Evolutionary conservation across 225 moss, liverwort and hornwort species (phyloP).

Genomic region (Bryum argenteum): DNA sequence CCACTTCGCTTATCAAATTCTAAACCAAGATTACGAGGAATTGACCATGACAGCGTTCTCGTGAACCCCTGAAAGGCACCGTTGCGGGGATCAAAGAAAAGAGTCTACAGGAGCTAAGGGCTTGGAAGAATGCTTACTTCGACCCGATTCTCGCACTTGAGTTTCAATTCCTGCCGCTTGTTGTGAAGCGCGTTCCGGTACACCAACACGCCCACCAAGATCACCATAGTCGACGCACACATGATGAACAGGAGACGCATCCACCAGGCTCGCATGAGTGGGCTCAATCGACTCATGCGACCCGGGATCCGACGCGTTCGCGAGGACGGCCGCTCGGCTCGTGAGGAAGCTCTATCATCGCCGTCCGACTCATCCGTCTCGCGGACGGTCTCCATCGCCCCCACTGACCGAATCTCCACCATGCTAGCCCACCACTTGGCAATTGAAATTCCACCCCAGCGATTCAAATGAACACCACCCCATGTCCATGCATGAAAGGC

Average conservation of each 20-base stretch:
- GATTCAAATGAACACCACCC: constrained; percentile 12
- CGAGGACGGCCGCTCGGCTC: neutral
- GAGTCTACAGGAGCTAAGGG: neutral
- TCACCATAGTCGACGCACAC: constrained; percentile 36
- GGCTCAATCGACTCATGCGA: constrained; percentile 29
- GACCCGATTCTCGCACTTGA: constrained; percentile 56
- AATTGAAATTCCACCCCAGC: neutral
- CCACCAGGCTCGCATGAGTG: constrained; percentile 47
- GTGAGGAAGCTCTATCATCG: neutral
- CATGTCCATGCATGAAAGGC: neutral
- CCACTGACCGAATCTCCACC: constrained; percentile 24
- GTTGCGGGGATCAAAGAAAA: neutral
- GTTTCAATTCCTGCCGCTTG: constrained; percentile 52
- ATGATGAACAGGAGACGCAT: constrained; percentile 33
- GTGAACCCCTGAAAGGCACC: neutral
- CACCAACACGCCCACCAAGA: constrained; percentile 50
- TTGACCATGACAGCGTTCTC: neutral
- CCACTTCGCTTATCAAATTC: neutral
- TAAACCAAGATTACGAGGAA: neutral
- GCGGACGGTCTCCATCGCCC: constrained; percentile 33
- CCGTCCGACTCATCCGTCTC: constrained; percentile 21
- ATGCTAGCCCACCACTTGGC: constrained; percentile 10
- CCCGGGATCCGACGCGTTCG: constrained; percentile 27
- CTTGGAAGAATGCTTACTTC: constrained; percentile 36
- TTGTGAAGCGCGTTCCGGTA: constrained; percentile 40